Base-by-base conservation (phyloP, 768 basidiomycete genomes). In the Rhodotorula kratochvilovae region DNA sequence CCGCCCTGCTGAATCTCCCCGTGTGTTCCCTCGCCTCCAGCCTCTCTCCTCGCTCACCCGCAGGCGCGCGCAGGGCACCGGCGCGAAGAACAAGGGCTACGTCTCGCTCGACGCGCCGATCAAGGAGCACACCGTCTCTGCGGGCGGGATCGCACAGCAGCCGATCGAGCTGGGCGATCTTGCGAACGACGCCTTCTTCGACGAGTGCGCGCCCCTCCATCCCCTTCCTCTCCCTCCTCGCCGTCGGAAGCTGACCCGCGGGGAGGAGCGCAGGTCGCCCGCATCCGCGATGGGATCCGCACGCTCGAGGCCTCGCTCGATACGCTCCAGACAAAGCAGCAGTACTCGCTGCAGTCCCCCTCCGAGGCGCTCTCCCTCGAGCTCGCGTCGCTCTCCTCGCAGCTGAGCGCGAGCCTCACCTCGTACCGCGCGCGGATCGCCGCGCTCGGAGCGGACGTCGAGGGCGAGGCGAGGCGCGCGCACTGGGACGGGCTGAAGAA, bases 31-130 rank as follows among this genome's bases (percentile, higher is more conserved):
- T 21, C 31, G 15, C 31, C 27, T 45, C 29, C n/a, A 17, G 4
- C n/a, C n/a, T 8, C 10, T 6, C 11, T 7, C 17, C 17, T 21
- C 42, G 45, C 43, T 61, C 5, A 33, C 45, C 25, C 33, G 7
- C 48, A 1, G 15, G 27, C 35, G 2, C 11, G 27, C 35, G 21
- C 50, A 63, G 61, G 50, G 50, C 15, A 33, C 59, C 19, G 43
- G n/a, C 16, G 78, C 71, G 87, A 43, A 27, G 58, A 62, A 36
- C 42, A 36, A n/a, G 8, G 68, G 68, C 5, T 64, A 65, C 25
- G 59, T 45, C 13, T 29, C 63, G 33, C 33, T 70, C n/a, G 27
- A 42, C 16, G 39, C 33, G 19, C 62, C 68, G n/a, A 27, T 69
- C 50, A 69, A 48, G 43, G 29, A 63, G 25, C 68, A 69, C 42